These are phyloP conservation scores for Boletus semigastroideus DNA, from an alignment of 1,284 basidiomycete genomes.

Conservation along the genomic window DNA sequence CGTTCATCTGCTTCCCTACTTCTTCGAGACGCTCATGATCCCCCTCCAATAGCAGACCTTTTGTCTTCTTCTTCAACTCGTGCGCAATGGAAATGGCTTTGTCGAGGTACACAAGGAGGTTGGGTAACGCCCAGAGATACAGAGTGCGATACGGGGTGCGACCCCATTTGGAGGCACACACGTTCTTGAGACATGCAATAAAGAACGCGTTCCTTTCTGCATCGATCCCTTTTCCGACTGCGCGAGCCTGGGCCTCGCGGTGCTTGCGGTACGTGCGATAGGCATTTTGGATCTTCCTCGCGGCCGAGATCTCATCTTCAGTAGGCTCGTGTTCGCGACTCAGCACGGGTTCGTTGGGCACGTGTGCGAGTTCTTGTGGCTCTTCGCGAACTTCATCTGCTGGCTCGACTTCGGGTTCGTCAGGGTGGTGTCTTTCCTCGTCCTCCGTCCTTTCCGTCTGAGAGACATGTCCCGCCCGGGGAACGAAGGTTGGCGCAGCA, in stretches of 20 bases:
- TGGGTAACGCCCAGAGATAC: conserved; percentile 52
- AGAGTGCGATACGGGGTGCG: conserved; percentile 39
- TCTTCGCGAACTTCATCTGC: conserved; percentile 21
- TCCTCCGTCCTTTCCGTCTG: conserved; percentile 1
- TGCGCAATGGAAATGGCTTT: conserved; percentile 30
- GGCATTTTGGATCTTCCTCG: conserved; percentile 14
- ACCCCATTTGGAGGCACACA: conserved; percentile 36
- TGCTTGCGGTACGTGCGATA: conserved; percentile 27
- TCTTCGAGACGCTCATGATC: conserved; percentile 37
- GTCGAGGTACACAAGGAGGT: conserved; percentile 47
- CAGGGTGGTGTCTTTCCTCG: conserved; percentile 1
- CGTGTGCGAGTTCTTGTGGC: conserved; percentile 5
- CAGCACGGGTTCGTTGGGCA: conserved; percentile 9
- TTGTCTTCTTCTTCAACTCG: conserved; percentile 36
- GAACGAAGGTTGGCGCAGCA: conserved; percentile 16
- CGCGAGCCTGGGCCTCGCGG: conserved; percentile 24
- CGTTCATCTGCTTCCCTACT: conserved; percentile 31
- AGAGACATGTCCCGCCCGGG: not conserved
- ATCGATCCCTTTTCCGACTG: conserved; percentile 27
- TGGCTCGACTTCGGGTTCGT: conserved; percentile 12
- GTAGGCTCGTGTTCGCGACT: conserved; percentile 21
- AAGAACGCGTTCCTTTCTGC: conserved; percentile 33
- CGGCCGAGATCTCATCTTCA: conserved; percentile 19
- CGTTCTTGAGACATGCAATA: conserved; percentile 33
- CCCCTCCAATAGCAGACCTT: conserved; percentile 32